Evolutionary conservation across 2,329 filamentous ascomycete species (phyloP).

Genomic region (Penicillium frequentans): DNA sequence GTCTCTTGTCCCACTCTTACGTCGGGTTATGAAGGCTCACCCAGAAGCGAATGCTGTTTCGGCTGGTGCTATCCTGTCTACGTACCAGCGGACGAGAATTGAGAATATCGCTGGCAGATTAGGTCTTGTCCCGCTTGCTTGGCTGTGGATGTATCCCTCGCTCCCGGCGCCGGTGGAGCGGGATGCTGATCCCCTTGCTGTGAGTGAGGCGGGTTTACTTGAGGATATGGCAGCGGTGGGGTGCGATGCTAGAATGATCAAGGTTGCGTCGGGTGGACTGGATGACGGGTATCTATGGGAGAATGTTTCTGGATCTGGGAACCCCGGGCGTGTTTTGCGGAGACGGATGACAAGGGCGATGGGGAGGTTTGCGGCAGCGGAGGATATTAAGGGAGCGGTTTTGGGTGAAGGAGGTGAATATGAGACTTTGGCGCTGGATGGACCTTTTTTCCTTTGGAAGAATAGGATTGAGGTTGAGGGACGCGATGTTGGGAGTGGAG

Average conservation of each 20-base stretch:
- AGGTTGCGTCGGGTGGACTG: slow-evolving; percentile 87
- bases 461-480: slow-evolving; percentile 64
- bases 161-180: slow-evolving; percentile 56
- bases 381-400: slow-evolving; percentile 64
- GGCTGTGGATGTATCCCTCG: slow-evolving; percentile 85
- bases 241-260: slow-evolving; percentile 88
- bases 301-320: slow-evolving; percentile 62
- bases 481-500: slow-evolving; percentile 60
- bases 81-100: slow-evolving; percentile 93
- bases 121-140: slow-evolving; percentile 79
- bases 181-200: slow-evolving; percentile 10
- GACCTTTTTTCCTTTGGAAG: slow-evolving; percentile 72
- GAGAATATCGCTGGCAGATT: slow-evolving; percentile 86
- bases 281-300: slow-evolving; percentile 79
- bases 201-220: slow-evolving; percentile 55
- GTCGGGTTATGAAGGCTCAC: slow-evolving; percentile 63
- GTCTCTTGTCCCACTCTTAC: slow-evolving; percentile 75
- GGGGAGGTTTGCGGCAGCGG: slow-evolving; percentile 59
- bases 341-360: slow-evolving; percentile 50
- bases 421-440: slow-evolving; percentile 85
- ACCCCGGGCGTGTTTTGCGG: slow-evolving; percentile 38
- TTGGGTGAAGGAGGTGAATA: slow-evolving; percentile 95
- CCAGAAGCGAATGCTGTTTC: slow-evolving; percentile 83
- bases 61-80: slow-evolving; percentile 89
- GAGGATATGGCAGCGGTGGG: slow-evolving; percentile 76